A percentile compares a stretch with the other conserved stretches of the same genome.
phyloP scores from a whole-genome alignment of 2,329 filamentous ascomycete genomes.

The Periconia sp. region DNA sequence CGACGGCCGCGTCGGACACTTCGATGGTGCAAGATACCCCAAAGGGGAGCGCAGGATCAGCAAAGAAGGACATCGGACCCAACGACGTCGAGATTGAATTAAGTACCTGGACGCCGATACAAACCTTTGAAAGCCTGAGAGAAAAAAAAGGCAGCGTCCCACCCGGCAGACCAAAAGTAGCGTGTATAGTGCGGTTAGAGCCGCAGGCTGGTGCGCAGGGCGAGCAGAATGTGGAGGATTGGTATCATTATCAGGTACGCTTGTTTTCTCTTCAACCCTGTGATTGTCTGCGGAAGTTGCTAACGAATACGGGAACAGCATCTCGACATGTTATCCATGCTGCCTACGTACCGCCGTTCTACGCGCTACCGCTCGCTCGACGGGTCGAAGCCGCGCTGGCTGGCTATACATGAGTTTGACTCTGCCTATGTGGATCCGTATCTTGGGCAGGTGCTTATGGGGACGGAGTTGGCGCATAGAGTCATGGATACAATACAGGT shows the following conservation, averaged over 20 bases:
- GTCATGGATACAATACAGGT: slow-evolving; percentile 14
- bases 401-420: slow-evolving; percentile 16
- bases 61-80: too few relatives aligned
- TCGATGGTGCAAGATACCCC: too few relatives aligned
- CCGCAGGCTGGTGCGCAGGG: slow-evolving; percentile 6
- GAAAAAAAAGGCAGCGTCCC: slow-evolving; percentile 7
- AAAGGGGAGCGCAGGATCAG: too few relatives aligned
- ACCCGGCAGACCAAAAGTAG: slow-evolving; percentile 7
- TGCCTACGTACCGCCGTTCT: slow-evolving; percentile 15
- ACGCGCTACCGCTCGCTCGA: slow-evolving; percentile 15
- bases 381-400: slow-evolving; percentile 9
- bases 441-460: slow-evolving; percentile 4
- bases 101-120: slow-evolving; percentile 7
- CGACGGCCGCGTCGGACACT: too few relatives aligned
- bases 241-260: slow-evolving; percentile 16
- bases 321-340: slow-evolving; percentile 20
- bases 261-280: not conserved
- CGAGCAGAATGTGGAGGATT: slow-evolving; percentile 11
- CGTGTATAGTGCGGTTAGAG: slow-evolving; percentile 6
- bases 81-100: slow-evolving; percentile 10
- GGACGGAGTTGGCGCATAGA: slow-evolving; percentile 12
- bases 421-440: slow-evolving; percentile 8
- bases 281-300: not conserved
- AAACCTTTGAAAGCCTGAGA: slow-evolving; percentile 8
- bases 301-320: slow-evolving; percentile 8